Base-by-base conservation (phyloP, 306 rosid genomes). In the Cicer pinnatifidum region DNA sequence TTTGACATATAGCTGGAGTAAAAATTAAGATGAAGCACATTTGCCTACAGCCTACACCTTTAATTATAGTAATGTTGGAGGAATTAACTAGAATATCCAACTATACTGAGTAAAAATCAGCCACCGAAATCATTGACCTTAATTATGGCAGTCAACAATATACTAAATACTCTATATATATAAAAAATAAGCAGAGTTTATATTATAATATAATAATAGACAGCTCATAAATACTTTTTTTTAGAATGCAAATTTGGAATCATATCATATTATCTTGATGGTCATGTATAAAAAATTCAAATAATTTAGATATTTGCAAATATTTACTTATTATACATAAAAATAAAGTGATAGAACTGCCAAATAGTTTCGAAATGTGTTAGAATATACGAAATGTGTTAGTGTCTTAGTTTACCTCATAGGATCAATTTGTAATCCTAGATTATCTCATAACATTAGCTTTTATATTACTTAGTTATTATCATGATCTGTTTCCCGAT, bases 61-160 rank as follows among this genome's bases (percentile, higher is more conserved):
- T 15, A 70, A 62, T 47, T 28, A 61, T 60, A 59, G 57, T 48
- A 40, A 60, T 44, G 47, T 54, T 50, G 66, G 65, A 78, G 57
- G 33, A 62, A 71, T 62, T 37, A 53, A 44, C 20, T 63, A 79
- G 61, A 63, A 72, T 64, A 78, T 44, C 9, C 20, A 37, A 72
- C 58, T 75, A 63, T 19, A 19, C 73, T 44, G 46, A 54, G 53
- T 44, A 68, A 47, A 53, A 51, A 69, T 23, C 61, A 80, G 41
- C n/a, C 58, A 43, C 44, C 67, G 23, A 67, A 59, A 80, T 28
- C 75, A 67, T 6, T 66, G 76, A 67, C 16, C 61, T 67, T 45
- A 52, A 12, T 64, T 64, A 53, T 65, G 33, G 54, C 17, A 9
- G 60, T 65, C 39, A 45, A n/a, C 52, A 12, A 46, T 45, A 53